Conservation (phyloP, 495 filamentous ascomycete genomes). For the Penicillium atrosanguineum region DNA sequence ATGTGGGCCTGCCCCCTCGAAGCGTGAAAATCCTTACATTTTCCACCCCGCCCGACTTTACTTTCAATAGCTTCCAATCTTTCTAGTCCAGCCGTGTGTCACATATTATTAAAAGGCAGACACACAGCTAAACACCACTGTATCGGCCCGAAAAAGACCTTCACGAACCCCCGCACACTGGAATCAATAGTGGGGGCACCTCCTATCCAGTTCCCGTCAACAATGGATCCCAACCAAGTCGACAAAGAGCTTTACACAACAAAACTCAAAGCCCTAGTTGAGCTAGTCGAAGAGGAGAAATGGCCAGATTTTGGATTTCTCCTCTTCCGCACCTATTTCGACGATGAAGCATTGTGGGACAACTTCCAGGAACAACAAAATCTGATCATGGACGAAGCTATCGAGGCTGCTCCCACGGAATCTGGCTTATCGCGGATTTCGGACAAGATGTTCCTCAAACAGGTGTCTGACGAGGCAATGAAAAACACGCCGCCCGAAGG, state of each 20-base stretch:
- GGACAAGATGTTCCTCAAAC: neutral
- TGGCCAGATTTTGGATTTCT: constrained; percentile 1
- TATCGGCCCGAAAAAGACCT: too few relatives aligned
- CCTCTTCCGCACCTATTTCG: constrained; percentile 5
- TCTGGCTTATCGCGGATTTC: neutral
- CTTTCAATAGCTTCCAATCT: too few relatives aligned
- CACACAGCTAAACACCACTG: too few relatives aligned
- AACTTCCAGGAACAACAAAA: neutral
- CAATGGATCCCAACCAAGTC: too few relatives aligned
- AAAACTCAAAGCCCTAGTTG: neutral
- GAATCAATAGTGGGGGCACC: too few relatives aligned
- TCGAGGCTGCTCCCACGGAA: neutral
- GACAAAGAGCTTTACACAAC: neutral
- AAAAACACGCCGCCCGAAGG: neutral
- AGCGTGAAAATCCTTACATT: too few relatives aligned
- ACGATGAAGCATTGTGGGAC: neutral
- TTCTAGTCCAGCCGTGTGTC: too few relatives aligned
- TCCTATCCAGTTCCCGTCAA: too few relatives aligned
- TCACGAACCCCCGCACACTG: too few relatives aligned
- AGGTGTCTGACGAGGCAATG: neutral
- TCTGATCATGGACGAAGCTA: neutral
- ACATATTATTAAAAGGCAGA: too few relatives aligned
- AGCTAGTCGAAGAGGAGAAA: neutral
- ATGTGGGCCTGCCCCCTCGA: too few relatives aligned
- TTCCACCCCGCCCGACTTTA: too few relatives aligned